Percentiles rank a stretch among this genome's conserved stretches.
These are phyloP conservation scores for Cercospora citrullina DNA, from an alignment of 2,329 filamentous ascomycete genomes.

Conservation along the genomic window DNA sequence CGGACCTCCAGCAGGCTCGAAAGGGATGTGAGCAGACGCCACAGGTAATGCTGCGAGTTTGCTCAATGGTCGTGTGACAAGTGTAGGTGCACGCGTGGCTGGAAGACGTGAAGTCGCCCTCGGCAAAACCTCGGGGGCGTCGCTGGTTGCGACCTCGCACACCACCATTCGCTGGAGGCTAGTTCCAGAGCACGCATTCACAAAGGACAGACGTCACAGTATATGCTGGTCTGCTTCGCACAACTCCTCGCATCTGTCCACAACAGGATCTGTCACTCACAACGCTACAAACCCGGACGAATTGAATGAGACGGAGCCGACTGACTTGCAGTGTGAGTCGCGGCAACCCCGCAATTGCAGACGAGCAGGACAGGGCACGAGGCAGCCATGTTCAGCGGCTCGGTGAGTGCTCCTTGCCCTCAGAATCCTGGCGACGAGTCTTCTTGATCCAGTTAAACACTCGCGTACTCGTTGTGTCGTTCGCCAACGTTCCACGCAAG, in stretches of 20 bases:
- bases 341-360: not conserved
- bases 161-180: not conserved
- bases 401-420: constrained; percentile 22
- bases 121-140: not conserved
- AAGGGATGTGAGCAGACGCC: not conserved
- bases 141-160: not conserved
- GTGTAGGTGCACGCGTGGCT: not conserved
- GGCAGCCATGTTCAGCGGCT: constrained; percentile 30
- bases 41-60: not conserved
- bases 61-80: not conserved
- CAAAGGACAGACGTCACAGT: not conserved
- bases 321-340: not conserved
- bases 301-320: not conserved
- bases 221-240: not conserved
- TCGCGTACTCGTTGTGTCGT: not conserved
- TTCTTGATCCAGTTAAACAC: not conserved
- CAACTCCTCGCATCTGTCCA: not conserved
- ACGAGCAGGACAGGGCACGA: not conserved
- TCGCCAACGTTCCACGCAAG: not conserved
- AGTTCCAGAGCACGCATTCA: not conserved
- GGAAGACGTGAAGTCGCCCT: not conserved
- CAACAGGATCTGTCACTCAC: not conserved
- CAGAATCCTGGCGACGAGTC: not conserved
- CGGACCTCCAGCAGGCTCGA: not conserved
- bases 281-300: not conserved